Percentiles rank a stretch among this genome's conserved stretches.
phyloP scores from a whole-genome alignment of 805 yeast genomes.

The Komagataella kurtzmanii region DNA sequence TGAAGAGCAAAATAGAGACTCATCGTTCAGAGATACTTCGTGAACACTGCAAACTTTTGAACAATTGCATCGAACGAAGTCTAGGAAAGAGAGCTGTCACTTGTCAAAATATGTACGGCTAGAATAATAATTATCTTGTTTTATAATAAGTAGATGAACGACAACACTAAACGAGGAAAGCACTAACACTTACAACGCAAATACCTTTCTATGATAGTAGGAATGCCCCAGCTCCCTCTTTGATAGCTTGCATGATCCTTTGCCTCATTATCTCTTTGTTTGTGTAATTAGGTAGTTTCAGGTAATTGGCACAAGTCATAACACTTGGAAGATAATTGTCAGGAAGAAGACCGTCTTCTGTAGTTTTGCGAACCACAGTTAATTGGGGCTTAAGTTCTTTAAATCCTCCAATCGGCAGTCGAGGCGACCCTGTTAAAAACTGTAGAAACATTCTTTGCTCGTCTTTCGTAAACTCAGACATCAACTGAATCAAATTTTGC shows the following conservation, averaged over 20 bases:
- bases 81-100: constrained; percentile 32
- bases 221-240: constrained; percentile 84
- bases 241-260: constrained; percentile 56
- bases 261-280: constrained; percentile 42
- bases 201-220: constrained; percentile 35
- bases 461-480: constrained; percentile 35
- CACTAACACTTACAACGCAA: neutral
- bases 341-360: constrained; percentile 54
- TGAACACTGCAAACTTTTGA: constrained; percentile 35
- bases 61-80: constrained; percentile 36
- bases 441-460: constrained; percentile 69
- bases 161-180: neutral
- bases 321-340: constrained; percentile 91
- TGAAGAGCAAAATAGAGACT: constrained; percentile 20
- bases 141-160: neutral
- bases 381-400: constrained; percentile 67
- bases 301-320: constrained; percentile 95
- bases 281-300: constrained; percentile 79
- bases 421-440: constrained; percentile 88
- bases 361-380: constrained; percentile 74
- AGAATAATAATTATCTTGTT: no score
- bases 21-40: constrained; percentile 42
- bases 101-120: constrained; percentile 33
- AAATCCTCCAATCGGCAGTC: constrained; percentile 89
- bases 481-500: constrained; percentile 42